phyloP scores from a whole-genome alignment of 805 yeast genomes.

The Candida odintsovae region DNA sequence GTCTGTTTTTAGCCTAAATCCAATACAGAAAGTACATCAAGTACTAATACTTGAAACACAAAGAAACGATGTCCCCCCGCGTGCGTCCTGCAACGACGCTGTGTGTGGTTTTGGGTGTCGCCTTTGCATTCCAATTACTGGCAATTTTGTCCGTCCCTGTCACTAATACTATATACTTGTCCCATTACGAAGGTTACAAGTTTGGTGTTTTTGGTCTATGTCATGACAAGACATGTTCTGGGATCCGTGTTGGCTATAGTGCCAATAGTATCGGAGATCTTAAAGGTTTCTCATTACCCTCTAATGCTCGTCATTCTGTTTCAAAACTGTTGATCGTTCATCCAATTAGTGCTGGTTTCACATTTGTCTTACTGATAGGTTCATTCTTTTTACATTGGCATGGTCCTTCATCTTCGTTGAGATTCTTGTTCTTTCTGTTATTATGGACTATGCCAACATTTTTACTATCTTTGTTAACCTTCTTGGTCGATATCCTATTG shows the following conservation, averaged over 20 bases:
- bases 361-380: constrained; percentile 39
- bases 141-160: constrained; percentile 61
- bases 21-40: too few species aligned
- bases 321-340: constrained; percentile 62
- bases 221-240: constrained; percentile 32
- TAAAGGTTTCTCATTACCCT: constrained; percentile 45
- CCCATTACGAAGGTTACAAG: constrained; percentile 40
- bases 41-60: too few species aligned
- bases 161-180: constrained; percentile 40
- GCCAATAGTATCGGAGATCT: constrained; percentile 27
- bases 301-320: constrained; percentile 51
- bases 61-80: constrained; percentile 17
- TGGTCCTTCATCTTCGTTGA: constrained; percentile 29
- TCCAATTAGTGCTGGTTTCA: constrained; percentile 54
- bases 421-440: constrained; percentile 45
- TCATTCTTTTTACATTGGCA: constrained; percentile 35
- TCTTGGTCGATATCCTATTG: constrained; percentile 74
- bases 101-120: constrained; percentile 35
- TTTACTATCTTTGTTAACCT: constrained; percentile 62
- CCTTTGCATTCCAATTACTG: constrained; percentile 52
- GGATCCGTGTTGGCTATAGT: constrained; percentile 38
- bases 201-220: constrained; percentile 77
- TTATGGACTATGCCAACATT: constrained; percentile 64
- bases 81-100: constrained; percentile 31
- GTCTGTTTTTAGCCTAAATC: too few species aligned